Conservation (phyloP, 1,284 basidiomycete genomes). For the Pascua sp. region DNA sequence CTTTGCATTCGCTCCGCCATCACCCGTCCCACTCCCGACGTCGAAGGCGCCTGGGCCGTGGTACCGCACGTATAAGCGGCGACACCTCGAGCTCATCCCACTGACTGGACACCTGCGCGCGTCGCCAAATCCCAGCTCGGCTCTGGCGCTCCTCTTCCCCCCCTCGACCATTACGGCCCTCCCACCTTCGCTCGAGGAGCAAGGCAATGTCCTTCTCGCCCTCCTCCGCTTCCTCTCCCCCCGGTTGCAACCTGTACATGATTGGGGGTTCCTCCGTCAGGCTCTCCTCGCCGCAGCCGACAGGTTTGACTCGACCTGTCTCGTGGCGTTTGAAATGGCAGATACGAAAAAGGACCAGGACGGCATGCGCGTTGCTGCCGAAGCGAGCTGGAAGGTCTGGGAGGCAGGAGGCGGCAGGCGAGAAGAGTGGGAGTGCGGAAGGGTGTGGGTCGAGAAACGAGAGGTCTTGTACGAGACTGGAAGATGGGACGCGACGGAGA, state of each 20-base stretch:
- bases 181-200: conserved; percentile 28
- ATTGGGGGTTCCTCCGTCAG: conserved; percentile 61
- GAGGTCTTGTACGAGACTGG: conserved; percentile 87
- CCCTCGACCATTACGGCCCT: conserved; percentile 44
- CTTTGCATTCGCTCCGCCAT: conserved; percentile 42
- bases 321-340: conserved; percentile 78
- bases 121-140: conserved; percentile 60
- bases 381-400: conserved; percentile 79
- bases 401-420: conserved; percentile 41
- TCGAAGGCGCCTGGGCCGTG: conserved; percentile 27
- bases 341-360: conserved; percentile 67
- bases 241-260: conserved; percentile 60
- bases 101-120: conserved; percentile 38
- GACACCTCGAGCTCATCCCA: conserved; percentile 36
- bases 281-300: conserved; percentile 76
- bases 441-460: conserved; percentile 88
- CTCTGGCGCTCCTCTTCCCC: conserved; percentile 56
- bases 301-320: conserved; percentile 76
- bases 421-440: conserved; percentile 83
- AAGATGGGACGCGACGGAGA: conserved; percentile 73
- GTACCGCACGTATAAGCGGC: conserved; percentile 38
- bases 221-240: conserved; percentile 62
- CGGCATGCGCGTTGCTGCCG: conserved; percentile 72
- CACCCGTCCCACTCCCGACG: conserved; percentile 6
- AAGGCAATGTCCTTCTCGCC: conserved; percentile 30